Conservation (phyloP, 2,329 filamentous ascomycete genomes). For the Xylaria arbuscula region DNA sequence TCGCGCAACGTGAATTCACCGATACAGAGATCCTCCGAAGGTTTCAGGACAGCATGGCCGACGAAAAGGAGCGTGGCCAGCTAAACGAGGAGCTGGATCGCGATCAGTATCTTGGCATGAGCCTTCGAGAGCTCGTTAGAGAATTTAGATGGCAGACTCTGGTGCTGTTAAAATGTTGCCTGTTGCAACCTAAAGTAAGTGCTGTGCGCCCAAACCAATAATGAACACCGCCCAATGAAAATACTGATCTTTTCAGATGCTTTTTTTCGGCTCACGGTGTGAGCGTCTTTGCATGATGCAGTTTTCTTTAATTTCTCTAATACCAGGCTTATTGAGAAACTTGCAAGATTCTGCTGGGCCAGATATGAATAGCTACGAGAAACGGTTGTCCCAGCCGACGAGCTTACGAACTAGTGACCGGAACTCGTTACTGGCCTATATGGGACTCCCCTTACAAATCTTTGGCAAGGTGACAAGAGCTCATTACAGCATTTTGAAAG, state of each 20-base stretch:
- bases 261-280: constrained; percentile 97
- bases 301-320: constrained; percentile 93
- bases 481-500: background rate
- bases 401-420: constrained; percentile 92
- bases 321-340: constrained; percentile 89
- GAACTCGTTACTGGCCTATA: constrained; percentile 87
- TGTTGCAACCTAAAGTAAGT: constrained; percentile 90
- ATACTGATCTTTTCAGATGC: constrained; percentile 72
- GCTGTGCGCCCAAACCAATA: background rate
- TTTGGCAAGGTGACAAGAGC: constrained; percentile 78
- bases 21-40: constrained; percentile 89
- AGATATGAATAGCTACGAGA: constrained; percentile 86
- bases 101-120: constrained; percentile 90
- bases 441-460: constrained; percentile 93
- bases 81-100: constrained; percentile 75
- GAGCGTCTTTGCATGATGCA: constrained; percentile 98
- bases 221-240: background rate
- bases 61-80: constrained; percentile 68
- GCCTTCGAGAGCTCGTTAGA: constrained; percentile 88
- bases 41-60: constrained; percentile 88
- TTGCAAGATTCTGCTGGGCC: constrained; percentile 97
- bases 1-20: constrained; percentile 91
- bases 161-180: constrained; percentile 90
- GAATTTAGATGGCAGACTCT: constrained; percentile 96
- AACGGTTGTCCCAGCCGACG: constrained; percentile 78